phyloP scores from a whole-genome alignment of 768 basidiomycete species.

The Terana coerulea region DNA sequence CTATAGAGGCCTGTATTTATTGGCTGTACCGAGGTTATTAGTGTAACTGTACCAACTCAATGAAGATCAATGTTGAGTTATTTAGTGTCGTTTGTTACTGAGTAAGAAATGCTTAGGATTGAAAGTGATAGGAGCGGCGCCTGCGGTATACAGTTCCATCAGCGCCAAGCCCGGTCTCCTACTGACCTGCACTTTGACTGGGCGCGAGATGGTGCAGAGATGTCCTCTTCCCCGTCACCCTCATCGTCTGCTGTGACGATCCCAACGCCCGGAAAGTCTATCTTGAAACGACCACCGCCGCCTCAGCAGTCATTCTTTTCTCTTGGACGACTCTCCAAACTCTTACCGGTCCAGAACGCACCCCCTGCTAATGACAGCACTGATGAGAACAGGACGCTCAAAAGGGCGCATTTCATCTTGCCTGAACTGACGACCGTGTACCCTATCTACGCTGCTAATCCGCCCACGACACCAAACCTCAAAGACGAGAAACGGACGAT shows the following conservation, averaged over 20 bases:
- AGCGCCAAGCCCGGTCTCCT: too few species aligned
- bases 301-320: constrained; percentile 66
- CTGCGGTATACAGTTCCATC: too few species aligned
- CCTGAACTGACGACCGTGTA: constrained; percentile 85
- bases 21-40: too few species aligned
- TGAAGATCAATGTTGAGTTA: too few species aligned
- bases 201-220: constrained; percentile 22
- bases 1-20: too few species aligned
- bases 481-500: constrained; percentile 82
- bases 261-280: constrained; percentile 74
- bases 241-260: constrained; percentile 82
- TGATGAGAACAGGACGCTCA: constrained; percentile 61
- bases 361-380: constrained; percentile 20
- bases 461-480: constrained; percentile 75
- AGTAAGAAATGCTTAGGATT: too few species aligned
- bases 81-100: too few species aligned
- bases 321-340: constrained; percentile 57
- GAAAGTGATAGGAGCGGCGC: too few species aligned
- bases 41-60: too few species aligned
- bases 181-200: constrained; percentile 3
- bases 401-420: constrained; percentile 88
- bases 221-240: constrained; percentile 49
- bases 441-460: constrained; percentile 80
- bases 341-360: constrained; percentile 55
- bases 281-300: constrained; percentile 74